phyloP scores from a whole-genome alignment of 331 rosid species.

The Spiraea crenata region DNA sequence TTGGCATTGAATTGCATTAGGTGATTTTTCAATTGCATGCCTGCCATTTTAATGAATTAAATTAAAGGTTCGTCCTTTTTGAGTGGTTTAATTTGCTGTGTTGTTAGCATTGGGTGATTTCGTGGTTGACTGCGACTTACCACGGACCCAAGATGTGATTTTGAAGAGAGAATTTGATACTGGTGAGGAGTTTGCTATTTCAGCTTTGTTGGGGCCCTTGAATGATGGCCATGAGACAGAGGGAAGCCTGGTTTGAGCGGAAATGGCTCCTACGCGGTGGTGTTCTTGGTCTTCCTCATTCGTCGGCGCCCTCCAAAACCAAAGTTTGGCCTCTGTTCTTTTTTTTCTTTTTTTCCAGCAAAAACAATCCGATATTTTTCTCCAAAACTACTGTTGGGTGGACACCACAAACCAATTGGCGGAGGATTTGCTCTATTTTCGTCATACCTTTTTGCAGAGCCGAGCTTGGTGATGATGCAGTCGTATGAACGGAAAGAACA shows the following conservation, averaged over 20 bases:
- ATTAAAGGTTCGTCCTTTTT: background rate
- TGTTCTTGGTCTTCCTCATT: too few relatives aligned
- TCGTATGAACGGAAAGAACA: slow-evolving; percentile 66
- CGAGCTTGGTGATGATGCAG: slow-evolving; percentile 75
- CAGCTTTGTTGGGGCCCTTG: slow-evolving; percentile 60
- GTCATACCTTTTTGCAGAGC: slow-evolving; percentile 69
- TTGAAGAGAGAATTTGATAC: slow-evolving; percentile 51
- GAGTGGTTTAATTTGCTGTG: background rate
- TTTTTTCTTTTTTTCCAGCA: too few relatives aligned
- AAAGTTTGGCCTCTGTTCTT: too few relatives aligned
- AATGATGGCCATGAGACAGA: background rate
- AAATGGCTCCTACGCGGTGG: too few relatives aligned
- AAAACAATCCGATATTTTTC: too few relatives aligned
- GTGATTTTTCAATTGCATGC: background rate
- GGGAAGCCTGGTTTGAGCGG: slow-evolving; percentile 8
- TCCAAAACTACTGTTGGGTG: too few relatives aligned
- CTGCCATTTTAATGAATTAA: background rate
- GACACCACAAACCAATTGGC: too few relatives aligned
- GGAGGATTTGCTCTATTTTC: slow-evolving; percentile 64
- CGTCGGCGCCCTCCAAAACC: too few relatives aligned
- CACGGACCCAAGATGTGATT: slow-evolving; percentile 56
- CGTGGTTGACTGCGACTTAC: slow-evolving; percentile 52
- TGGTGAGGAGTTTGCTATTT: slow-evolving; percentile 72
- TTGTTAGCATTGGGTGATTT: slow-evolving; percentile 35
- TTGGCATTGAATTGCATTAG: too few relatives aligned